Evolutionary conservation across 2,329 filamentous ascomycete species (phyloP).

Genomic region (Trichoderma sp.): DNA sequence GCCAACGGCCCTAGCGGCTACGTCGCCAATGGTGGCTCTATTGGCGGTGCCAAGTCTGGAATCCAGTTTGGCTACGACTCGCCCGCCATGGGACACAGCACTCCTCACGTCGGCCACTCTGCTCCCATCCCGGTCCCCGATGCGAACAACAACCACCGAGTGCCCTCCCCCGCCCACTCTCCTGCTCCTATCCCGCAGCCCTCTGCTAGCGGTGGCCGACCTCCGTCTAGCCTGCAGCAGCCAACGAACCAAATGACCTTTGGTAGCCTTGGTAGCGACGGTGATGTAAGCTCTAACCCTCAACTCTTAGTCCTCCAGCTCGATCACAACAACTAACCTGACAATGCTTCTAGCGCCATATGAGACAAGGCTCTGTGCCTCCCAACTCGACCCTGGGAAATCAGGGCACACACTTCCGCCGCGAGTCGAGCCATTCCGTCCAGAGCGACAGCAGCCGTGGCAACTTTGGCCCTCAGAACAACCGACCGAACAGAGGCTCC

Average conservation of each 20-base stretch:
- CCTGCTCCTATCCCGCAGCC: slow-evolving; percentile 93
- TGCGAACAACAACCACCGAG: slow-evolving; percentile 57
- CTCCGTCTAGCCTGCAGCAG: slow-evolving; percentile 71
- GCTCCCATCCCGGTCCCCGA: slow-evolving; percentile 60
- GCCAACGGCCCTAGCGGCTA: slow-evolving; percentile 74
- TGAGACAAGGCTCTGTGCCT: slow-evolving; percentile 63
- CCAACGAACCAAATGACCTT: slow-evolving; percentile 70
- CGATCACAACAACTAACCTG: slow-evolving; percentile 22
- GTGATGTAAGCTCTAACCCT: slow-evolving; percentile 61
- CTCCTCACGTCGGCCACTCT: slow-evolving; percentile 55
- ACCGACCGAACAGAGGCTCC: slow-evolving; percentile 48
- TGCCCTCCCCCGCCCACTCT: slow-evolving; percentile 81
- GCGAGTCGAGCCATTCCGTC: slow-evolving; percentile 80
- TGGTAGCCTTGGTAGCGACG: slow-evolving; percentile 78
- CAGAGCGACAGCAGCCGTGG: slow-evolving; percentile 57
- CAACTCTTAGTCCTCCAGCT: slow-evolving; percentile 15
- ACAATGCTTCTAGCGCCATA: slow-evolving; percentile 54
- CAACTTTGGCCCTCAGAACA: slow-evolving; percentile 47
- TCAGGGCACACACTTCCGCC: slow-evolving; percentile 71
- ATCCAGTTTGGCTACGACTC: slow-evolving; percentile 81
- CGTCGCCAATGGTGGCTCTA: slow-evolving; percentile 69
- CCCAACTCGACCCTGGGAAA: slow-evolving; percentile 60
- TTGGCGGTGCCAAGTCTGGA: slow-evolving; percentile 56
- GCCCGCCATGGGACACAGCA: slow-evolving; percentile 63
- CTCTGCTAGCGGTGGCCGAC: slow-evolving; percentile 77